Evolutionary conservation across 805 yeast species (phyloP).

Genomic region (Nakazawaea siamensis): DNA sequence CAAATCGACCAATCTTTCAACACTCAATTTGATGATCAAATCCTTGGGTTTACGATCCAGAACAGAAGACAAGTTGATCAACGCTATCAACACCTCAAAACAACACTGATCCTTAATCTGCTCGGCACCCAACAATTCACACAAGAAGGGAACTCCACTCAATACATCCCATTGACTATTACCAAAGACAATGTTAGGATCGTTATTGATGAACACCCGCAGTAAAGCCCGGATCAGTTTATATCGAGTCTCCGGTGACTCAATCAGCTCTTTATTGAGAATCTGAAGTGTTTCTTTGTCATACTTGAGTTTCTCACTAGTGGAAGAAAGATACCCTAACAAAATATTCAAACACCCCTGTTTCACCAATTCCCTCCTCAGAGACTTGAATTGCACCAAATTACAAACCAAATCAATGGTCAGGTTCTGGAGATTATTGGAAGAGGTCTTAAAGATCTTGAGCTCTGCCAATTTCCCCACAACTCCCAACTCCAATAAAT

Average conservation of each 20-base stretch:
- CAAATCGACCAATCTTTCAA: constrained; percentile 28
- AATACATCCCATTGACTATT: too few species aligned
- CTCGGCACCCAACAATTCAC: not conserved
- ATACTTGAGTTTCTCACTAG: too few species aligned
- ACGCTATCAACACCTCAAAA: constrained; percentile 36
- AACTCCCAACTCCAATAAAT: constrained; percentile 14
- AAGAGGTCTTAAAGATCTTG: constrained; percentile 11
- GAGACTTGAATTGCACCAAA: constrained; percentile 20
- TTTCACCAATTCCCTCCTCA: constrained; percentile 29
- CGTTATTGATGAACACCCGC: constrained; percentile 32
- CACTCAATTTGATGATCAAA: constrained; percentile 22
- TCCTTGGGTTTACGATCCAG: constrained; percentile 25
- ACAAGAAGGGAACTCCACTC: constrained; percentile 22
- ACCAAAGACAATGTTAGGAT: constrained; percentile 33
- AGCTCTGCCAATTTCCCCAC: constrained; percentile 12
- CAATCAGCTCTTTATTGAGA: too few species aligned
- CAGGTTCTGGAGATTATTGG: constrained; percentile 19
- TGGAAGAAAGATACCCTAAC: not conserved
- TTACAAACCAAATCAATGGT: constrained; percentile 27
- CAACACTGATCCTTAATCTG: not conserved
- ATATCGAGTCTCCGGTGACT: too few species aligned
- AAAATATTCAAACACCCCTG: constrained; percentile 36
- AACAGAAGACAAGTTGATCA: constrained; percentile 41
- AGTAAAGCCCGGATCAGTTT: constrained; percentile 35
- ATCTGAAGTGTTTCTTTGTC: too few species aligned